These are phyloP conservation scores for Ascochyta clinopodiicola DNA, from an alignment of 2,329 filamentous ascomycete species.

Conservation along the genomic window DNA sequence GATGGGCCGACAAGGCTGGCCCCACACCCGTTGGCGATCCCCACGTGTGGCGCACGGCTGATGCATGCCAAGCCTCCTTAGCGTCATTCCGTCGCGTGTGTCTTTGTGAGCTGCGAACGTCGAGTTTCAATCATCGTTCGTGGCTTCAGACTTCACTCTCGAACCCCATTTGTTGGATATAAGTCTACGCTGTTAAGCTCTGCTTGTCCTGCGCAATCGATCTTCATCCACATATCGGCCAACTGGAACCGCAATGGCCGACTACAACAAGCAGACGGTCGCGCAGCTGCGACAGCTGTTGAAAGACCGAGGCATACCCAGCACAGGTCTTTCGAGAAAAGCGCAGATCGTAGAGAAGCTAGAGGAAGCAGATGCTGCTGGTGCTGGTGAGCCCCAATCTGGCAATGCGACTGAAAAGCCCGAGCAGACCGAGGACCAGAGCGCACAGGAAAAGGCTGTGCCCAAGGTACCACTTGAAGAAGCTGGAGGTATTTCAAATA, in stretches of 20 bases:
- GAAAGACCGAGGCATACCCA: conserved; percentile 55
- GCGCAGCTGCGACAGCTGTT: conserved; percentile 54
- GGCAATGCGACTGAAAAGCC: conserved; percentile 18
- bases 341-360: conserved; percentile 57
- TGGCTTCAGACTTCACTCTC: not conserved
- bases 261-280: conserved; percentile 57
- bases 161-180: not conserved
- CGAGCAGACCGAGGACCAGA: conserved; percentile 10
- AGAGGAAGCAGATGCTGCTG: conserved; percentile 36
- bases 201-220: not conserved
- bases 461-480: conserved; percentile 27
- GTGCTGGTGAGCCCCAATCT: conserved; percentile 14
- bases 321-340: conserved; percentile 56
- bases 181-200: not conserved
- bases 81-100: conserved; percentile 13
- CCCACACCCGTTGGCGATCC: conserved; percentile 13
- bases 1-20: conserved; percentile 13
- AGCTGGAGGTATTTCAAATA: conserved; percentile 28
- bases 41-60: conserved; percentile 8
- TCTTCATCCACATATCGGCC: no score
- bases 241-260: conserved; percentile 36
- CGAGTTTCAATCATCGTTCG: not conserved
- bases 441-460: conserved; percentile 8
- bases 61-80: conserved; percentile 15
- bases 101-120: conserved; percentile 12